Evolutionary conservation across 2,329 filamentous ascomycete species (phyloP).

Genomic region (Daldinia eschscholtzii): DNA sequence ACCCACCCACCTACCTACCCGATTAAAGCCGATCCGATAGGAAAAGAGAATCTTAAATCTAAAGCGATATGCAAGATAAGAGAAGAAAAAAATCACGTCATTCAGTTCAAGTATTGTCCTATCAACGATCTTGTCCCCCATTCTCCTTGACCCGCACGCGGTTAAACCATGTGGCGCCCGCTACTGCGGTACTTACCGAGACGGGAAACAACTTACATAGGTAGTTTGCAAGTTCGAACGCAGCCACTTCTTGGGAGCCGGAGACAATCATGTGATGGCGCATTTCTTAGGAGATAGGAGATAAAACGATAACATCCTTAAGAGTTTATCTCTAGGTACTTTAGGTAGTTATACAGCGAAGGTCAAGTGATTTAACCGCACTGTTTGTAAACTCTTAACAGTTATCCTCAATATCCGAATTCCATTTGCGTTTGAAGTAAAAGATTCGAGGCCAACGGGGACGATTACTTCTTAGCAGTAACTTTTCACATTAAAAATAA

Average conservation of each 20-base stretch:
- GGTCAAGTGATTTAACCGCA: neutral
- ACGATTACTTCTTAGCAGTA: neutral
- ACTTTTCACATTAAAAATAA: neutral
- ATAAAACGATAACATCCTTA: neutral
- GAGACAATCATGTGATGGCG: constrained; percentile 3
- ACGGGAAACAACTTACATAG: constrained; percentile 16
- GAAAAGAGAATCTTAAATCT: constrained; percentile 1
- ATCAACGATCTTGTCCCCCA: constrained; percentile 23
- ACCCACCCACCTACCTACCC: no score
- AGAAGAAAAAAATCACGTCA: constrained; percentile 38
- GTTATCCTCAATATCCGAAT: neutral
- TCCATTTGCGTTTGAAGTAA: neutral
- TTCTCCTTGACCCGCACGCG: constrained; percentile 8
- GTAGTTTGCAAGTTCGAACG: neutral
- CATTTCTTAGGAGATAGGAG: constrained; percentile 12
- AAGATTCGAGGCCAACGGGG: neutral
- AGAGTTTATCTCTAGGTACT: neutral
- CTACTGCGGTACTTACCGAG: constrained; percentile 30
- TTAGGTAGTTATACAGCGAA: neutral
- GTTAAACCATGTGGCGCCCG: constrained; percentile 35
- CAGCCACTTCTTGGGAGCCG: constrained; percentile 5
- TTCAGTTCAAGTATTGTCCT: constrained; percentile 22
- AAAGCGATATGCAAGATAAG: constrained; percentile 31
- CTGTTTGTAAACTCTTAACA: neutral
- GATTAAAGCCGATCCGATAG: constrained; percentile 4